Conservation (phyloP, 331 rosid species). For the Prunus yedoensis region DNA sequence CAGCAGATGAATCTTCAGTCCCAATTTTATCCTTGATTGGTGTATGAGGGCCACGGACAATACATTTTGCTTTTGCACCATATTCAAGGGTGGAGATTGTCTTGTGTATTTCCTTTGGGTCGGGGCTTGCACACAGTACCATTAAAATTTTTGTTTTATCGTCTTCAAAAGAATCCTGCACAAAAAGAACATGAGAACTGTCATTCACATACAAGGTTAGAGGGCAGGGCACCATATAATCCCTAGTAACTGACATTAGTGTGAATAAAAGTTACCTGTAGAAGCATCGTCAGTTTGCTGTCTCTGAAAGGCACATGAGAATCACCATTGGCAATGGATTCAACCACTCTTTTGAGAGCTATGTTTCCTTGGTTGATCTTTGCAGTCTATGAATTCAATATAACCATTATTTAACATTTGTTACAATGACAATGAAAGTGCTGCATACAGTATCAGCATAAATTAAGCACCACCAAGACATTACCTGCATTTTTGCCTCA, state of each 20-base stretch:
- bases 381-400: conserved; percentile 60
- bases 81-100: conserved; percentile 94
- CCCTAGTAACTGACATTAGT: conserved; percentile 1
- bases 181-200: conserved; percentile 13
- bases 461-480: background rate
- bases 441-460: background rate
- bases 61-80: conserved; percentile 97
- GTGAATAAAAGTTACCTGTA: conserved; percentile 62
- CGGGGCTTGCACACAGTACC: conserved; percentile 96
- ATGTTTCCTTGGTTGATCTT: conserved; percentile 95
- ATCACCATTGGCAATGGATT: conserved; percentile 97
- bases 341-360: conserved; percentile 95
- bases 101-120: conserved; percentile 97
- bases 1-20: conserved; percentile 75
- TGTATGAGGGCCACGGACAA: conserved; percentile 86
- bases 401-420: background rate
- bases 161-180: conserved; percentile 97
- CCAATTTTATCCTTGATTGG: conserved; percentile 66
- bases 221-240: conserved; percentile 15
- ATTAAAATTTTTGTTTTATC: conserved; percentile 87
- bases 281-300: conserved; percentile 99
- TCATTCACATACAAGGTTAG: conserved; percentile 8
- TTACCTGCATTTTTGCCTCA: conserved; percentile 99
- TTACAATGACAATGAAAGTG: background rate
- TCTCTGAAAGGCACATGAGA: conserved; percentile 98